Base-by-base conservation (phyloP, 1,284 basidiomycete species). In the Mycena sp. region DNA sequence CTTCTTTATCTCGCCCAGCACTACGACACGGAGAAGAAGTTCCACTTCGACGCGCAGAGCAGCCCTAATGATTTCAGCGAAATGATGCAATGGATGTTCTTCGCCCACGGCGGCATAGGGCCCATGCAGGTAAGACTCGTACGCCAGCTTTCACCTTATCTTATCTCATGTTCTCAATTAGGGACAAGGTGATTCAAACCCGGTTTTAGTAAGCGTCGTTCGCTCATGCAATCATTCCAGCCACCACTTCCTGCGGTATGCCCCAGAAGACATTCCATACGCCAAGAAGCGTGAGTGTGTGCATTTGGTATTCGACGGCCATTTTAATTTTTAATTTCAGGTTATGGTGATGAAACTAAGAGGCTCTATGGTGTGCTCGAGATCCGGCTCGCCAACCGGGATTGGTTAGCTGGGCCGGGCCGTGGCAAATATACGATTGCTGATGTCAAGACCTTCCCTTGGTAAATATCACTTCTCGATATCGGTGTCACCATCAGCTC, bases 81-180 rank as follows among this genome's bases (percentile, higher is more conserved):
- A 73, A 82, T 87, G 74, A 71, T 91, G 19, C 90, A 91, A 71
- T 95, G 92, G 93, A 88, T 94, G 49, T 92, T 93, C 78, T 94
- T 91, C 68, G 82, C 84, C 38, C 87, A 90, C 69, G 88, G 88
- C 11, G 88, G 88, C n/a, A 74, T 91, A 23, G 89, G 89, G 14
- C 89, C 90, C 2, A 92, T 91, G 88, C 87, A 90, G 76, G 90
- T 91, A 23, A 91, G 93, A 78, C 75, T 29, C 44, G 68, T 57
- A 61, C 19, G 59, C 40, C 21, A 21, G n/a, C n/a, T 16, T 50
- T 21, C 17, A 25, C 30, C 17, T 46, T 10, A 19, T 46, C 38
- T 40, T 19, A 61, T 7, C 26, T 56, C 25, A 30, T 21, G 16
- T 28, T 11, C 9, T 10, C 14, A 14, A 35, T 6, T 52, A 19